Evolutionary conservation across 2,329 filamentous ascomycete species (phyloP), one percentile per base, ranked within the genome.

Genomic region (Fusarium graminum): DNA sequence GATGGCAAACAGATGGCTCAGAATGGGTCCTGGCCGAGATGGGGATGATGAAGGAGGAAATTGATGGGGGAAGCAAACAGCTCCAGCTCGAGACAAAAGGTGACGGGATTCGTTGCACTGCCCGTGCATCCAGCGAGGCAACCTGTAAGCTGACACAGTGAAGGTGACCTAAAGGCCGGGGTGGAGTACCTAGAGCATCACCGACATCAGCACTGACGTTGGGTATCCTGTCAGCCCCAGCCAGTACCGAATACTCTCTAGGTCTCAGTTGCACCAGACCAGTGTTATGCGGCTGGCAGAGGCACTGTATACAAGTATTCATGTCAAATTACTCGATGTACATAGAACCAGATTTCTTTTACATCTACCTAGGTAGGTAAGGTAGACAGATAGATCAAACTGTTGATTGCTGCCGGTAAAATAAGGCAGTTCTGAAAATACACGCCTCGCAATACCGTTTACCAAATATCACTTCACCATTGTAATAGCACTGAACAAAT

Each of bases 51-150:
- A 63, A 65, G 54, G 40, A 45, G 64, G 52, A 64, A 58, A 66
- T 55, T 62, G 58, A 58, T 44, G 54, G 64, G 34, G 60, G 56
- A 69, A 50, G 29, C 34, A 46, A 66, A 60, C 44, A 67, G 63
- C 59, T 57, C 59, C 16, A 17, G 34, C 34, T 36, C 46, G 58
- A 60, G 54, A 51, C 50, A 47, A 59, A 46, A n/a, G 40, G 46
- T 53, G 41, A 26, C 42, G 28, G 46, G 62, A 65, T 22, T 65
- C 50, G 46, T 49, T 42, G 50, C 22, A 43, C 41, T 53, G 32
- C n/a, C n/a, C n/a, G 58, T 41, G 26, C 67, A 49, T 56, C 70
- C 67, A 72, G 63, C 64, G 40, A 72, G 59, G 64, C 61, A 54
- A 65, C 62, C 44, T 26, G 30, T 26, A 16, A 14, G 22, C 40